Percentiles rank a stretch among this genome's conserved stretches.
Evolutionary conservation across 2,329 filamentous ascomycete species (phyloP).

Genomic region (Beauveria australis): DNA sequence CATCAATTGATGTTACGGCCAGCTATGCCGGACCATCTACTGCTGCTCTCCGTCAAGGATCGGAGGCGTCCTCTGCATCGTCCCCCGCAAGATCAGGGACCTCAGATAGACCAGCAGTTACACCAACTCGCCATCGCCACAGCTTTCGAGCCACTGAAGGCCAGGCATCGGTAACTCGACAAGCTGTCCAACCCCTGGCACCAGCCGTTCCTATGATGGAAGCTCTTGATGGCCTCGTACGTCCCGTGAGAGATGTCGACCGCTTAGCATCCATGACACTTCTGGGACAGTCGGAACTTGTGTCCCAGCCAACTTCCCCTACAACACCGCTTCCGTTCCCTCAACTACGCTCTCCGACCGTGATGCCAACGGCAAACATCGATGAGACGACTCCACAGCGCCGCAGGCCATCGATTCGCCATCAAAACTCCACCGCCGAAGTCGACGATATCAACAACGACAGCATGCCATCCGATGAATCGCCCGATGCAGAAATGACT

Average conservation of each 20-base stretch:
- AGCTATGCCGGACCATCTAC: constrained; percentile 32
- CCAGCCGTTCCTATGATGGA: constrained; percentile 62
- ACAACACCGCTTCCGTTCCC: constrained; percentile 71
- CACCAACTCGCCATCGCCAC: constrained; percentile 38
- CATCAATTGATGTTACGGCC: constrained; percentile 50
- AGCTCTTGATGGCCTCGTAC: constrained; percentile 63
- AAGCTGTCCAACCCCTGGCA: constrained; percentile 55
- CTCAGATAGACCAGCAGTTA: constrained; percentile 15
- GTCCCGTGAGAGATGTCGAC: constrained; percentile 74
- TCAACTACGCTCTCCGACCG: constrained; percentile 47
- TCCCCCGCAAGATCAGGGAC: constrained; percentile 7
- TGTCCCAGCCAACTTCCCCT: constrained; percentile 87
- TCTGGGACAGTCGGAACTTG: constrained; percentile 57
- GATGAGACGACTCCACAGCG: constrained; percentile 48
- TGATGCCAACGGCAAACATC: constrained; percentile 44
- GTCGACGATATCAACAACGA: constrained; percentile 81
- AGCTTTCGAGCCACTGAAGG: constrained; percentile 44
- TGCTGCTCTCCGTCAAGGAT: constrained; percentile 18
- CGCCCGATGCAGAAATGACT: constrained; percentile 68
- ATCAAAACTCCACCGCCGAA: constrained; percentile 85
- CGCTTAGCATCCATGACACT: constrained; percentile 76
- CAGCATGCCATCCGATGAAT: constrained; percentile 70
- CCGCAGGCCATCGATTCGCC: constrained; percentile 76
- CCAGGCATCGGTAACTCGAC: constrained; percentile 31
- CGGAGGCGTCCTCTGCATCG: constrained; percentile 16